These are phyloP conservation scores for Bipolaris zeicola DNA, from an alignment of 2,329 filamentous ascomycete species.

Conservation along the genomic window DNA sequence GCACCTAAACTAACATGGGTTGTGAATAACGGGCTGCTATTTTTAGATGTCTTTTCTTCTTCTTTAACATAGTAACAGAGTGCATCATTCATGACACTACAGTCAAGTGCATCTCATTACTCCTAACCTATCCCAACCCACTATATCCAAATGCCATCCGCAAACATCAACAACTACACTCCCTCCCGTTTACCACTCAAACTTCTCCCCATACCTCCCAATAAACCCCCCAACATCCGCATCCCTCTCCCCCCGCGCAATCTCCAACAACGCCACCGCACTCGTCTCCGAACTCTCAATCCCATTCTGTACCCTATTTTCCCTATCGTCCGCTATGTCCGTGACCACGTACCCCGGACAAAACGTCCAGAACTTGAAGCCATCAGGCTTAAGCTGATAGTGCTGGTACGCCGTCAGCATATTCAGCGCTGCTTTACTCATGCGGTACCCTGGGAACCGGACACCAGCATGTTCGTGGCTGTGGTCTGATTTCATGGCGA, in stretches of 20 bases:
- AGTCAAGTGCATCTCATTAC: too few species aligned
- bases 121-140: too few species aligned
- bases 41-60: too few species aligned
- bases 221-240: slow-evolving; percentile 35
- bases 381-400: slow-evolving; percentile 44
- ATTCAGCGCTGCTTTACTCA: slow-evolving; percentile 46
- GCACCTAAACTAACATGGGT: too few species aligned
- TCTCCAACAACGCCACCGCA: slow-evolving; percentile 39
- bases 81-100: too few species aligned
- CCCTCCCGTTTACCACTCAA: slow-evolving; percentile 21
- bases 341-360: slow-evolving; percentile 43
- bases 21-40: too few species aligned
- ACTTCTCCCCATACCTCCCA: slow-evolving; percentile 24
- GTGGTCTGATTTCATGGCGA: slow-evolving; percentile 26
- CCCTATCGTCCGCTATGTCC: slow-evolving; percentile 28
- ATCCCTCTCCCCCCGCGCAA: slow-evolving; percentile 40
- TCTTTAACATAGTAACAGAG: too few species aligned
- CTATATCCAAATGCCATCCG: too few species aligned
- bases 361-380: slow-evolving; percentile 38
- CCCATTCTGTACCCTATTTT: slow-evolving; percentile 22
- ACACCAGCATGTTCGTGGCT: slow-evolving; percentile 4
- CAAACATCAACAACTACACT: too few species aligned
- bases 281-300: slow-evolving; percentile 40
- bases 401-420: slow-evolving; percentile 46
- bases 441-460: slow-evolving; percentile 33